Percentiles rank a stretch among this genome's conserved stretches.
Evolutionary conservation across 78 protist genomes (phyloP).

Genomic region (Emiliania huxleyi): DNA sequence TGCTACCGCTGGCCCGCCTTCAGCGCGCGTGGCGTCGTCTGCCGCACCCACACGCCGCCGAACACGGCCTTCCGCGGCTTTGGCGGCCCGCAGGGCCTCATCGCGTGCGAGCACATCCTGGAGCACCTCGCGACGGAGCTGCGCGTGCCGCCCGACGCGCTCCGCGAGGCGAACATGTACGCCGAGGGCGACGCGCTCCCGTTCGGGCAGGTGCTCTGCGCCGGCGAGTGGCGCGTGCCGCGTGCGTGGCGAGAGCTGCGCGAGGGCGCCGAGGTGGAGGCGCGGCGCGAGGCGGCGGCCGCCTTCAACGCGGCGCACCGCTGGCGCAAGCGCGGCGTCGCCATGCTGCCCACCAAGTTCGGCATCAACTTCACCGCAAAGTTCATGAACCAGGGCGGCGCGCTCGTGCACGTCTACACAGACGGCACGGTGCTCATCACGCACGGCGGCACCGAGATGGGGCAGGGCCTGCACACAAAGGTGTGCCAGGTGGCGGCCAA

Average conservation of each 20-base stretch:
- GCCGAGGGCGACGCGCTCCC: slow-evolving; percentile 50
- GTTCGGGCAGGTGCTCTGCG: neutral
- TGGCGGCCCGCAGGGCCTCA: slow-evolving; percentile 92
- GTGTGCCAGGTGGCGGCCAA: slow-evolving; percentile 79
- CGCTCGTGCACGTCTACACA: slow-evolving; percentile 68
- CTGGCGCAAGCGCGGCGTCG: slow-evolving; percentile 88
- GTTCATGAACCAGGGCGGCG: slow-evolving; percentile 76
- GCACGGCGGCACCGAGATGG: slow-evolving; percentile 97
- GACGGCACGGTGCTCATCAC: slow-evolving; percentile 93
- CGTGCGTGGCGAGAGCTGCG: slow-evolving; percentile 61
- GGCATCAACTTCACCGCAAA: slow-evolving; percentile 84
- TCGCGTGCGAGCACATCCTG: slow-evolving; percentile 72
- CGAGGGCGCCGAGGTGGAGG: neutral
- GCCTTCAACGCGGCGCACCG: slow-evolving; percentile 81
- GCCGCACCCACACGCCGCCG: slow-evolving; percentile 83
- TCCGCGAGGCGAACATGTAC: slow-evolving; percentile 81
- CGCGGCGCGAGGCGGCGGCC: slow-evolving; percentile 24
- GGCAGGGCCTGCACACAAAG: slow-evolving; percentile 91
- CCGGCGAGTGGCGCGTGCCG: slow-evolving; percentile 33
- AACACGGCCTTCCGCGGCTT: slow-evolving; percentile 96
- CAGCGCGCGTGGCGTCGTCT: slow-evolving; percentile 59
- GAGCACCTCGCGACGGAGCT: slow-evolving; percentile 66
- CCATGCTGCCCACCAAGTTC: slow-evolving; percentile 79
- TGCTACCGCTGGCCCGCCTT: slow-evolving; percentile 80
- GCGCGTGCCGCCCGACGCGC: slow-evolving; percentile 17